Base-by-base conservation (phyloP, 441 rosid genomes). In the Omphalea diandra region DNA sequence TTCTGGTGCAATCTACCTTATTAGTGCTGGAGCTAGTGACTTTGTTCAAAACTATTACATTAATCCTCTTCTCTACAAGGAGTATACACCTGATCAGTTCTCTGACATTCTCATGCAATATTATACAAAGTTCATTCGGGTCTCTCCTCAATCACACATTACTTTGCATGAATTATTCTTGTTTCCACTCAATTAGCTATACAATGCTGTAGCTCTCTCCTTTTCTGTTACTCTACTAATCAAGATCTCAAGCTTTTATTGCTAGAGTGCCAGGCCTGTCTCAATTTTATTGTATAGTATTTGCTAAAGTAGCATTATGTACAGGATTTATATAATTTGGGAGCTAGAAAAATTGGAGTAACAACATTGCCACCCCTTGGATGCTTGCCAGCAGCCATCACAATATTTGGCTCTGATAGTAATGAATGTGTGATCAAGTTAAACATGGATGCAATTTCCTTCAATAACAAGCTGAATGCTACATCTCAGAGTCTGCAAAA, bases 301-400 rank as follows among this genome's bases (percentile, higher is more conserved):
- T 49, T 10, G 0, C 50, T n/a, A 3, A 70, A 52, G 7, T 29
- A 43, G 33, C 46, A 68, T 36, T 70, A 17, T 40, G n/a, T 27
- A 54, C 85, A 93, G 98, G 79, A 77, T 47, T 41, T 88, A 67
- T 85, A 91, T 44, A 86, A 80, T 6, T 49, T 83, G 58, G 98
- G 98, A 61, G 98, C 86, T 26, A 88, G 96, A 80, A 94, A 80
- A 83, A 81, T 94, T 50, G 97, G 98, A 63, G 97, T 86, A 52
- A 94, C 97, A 46, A 81, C 95, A 17, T 89, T 94, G 43, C 92
- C 97, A 52, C 98, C 98, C 6, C 73, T 84, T 24, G 98, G 98
- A 60, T 94, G 98, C 78, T 80, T 94, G 74, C 98, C 98, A 2
- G 85, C 84, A 20, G 89, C 95, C 33, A 74, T 88, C 73, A 91